Conservation (phyloP, 306 rosid genomes). For the Astragalus glycyphyllos region DNA sequence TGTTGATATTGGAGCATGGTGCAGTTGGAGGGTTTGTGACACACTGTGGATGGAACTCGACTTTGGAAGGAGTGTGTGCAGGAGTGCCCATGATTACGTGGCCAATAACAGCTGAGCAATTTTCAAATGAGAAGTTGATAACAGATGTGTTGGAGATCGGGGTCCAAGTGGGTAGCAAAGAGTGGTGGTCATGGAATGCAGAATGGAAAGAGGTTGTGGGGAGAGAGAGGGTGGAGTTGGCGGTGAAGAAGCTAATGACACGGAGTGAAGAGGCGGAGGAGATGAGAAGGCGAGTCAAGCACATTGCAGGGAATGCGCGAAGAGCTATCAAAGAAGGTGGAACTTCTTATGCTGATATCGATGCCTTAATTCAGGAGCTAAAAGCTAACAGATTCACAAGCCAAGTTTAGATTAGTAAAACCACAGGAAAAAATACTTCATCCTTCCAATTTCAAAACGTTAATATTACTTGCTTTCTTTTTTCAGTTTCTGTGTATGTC, state of each 20-base stretch:
- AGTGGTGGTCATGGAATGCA: slow-evolving; percentile 50
- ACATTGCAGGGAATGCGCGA: slow-evolving; percentile 48
- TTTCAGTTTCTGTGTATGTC: too few species aligned
- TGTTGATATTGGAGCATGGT: slow-evolving; percentile 62
- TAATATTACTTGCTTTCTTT: too few species aligned
- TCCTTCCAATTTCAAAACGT: too few species aligned
- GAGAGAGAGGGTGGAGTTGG: slow-evolving; percentile 59
- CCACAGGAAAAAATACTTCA: too few species aligned
- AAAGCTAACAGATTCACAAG: background rate
- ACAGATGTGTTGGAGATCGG: slow-evolving; percentile 59
- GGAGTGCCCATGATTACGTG: slow-evolving; percentile 73
- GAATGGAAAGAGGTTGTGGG: slow-evolving; percentile 50
- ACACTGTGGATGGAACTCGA: slow-evolving; percentile 85
- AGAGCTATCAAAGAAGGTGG: slow-evolving; percentile 63
- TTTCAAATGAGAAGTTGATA: slow-evolving; percentile 70
- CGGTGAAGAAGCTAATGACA: slow-evolving; percentile 58
- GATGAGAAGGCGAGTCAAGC: slow-evolving; percentile 55
- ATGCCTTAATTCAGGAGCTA: slow-evolving; percentile 55
- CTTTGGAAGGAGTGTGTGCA: slow-evolving; percentile 57
- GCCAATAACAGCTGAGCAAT: slow-evolving; percentile 80
- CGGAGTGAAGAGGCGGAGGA: slow-evolving; percentile 53
- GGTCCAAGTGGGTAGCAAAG: slow-evolving; percentile 63
- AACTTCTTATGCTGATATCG: slow-evolving; percentile 47
- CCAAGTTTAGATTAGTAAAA: background rate
- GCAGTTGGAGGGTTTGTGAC: slow-evolving; percentile 72